Percentiles rank a stretch among this genome's conserved stretches.
Conservation (phyloP, 148 eudicot species). For the Limonium bicolor region DNA sequence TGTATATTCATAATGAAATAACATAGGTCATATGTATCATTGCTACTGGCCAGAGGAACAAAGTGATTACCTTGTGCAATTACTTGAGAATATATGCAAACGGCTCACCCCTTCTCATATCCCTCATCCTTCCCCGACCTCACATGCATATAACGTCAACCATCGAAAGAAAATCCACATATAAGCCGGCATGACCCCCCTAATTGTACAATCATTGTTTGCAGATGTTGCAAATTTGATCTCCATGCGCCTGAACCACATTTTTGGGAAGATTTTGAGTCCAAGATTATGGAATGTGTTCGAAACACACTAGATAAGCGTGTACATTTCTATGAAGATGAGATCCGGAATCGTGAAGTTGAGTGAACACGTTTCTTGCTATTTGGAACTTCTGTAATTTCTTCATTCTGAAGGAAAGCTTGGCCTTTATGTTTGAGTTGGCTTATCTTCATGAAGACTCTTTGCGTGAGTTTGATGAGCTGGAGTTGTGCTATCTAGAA, state of each 20-base stretch:
- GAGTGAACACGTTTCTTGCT: constrained; percentile 91
- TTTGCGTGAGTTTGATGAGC: constrained; percentile 89
- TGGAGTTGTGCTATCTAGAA: constrained; percentile 84
- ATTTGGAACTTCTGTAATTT: constrained; percentile 94
- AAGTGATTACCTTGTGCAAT: too few species aligned
- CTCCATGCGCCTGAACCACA: constrained; percentile 58
- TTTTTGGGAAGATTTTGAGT: constrained; percentile 91
- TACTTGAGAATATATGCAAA: too few species aligned
- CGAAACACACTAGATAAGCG: constrained; percentile 84
- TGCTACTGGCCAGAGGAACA: too few species aligned
- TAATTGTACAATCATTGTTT: constrained; percentile 9
- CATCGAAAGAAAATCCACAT: too few species aligned
- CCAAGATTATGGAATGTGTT: constrained; percentile 72
- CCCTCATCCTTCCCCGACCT: not conserved
- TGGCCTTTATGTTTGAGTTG: constrained; percentile 98
- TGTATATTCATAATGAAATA: too few species aligned
- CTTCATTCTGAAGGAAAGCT: constrained; percentile 94
- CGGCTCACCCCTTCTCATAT: not conserved
- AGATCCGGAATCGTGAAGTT: constrained; percentile 89
- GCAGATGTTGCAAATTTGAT: constrained; percentile 91
- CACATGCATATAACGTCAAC: not conserved
- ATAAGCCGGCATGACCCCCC: too few species aligned
- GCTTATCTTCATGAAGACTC: constrained; percentile 97
- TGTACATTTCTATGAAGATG: constrained; percentile 88
- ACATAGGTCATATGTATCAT: too few species aligned